These are phyloP conservation scores for Peronospora belbahrii DNA, from an alignment of 352 stramenopile genomes.

Conservation along the genomic window DNA sequence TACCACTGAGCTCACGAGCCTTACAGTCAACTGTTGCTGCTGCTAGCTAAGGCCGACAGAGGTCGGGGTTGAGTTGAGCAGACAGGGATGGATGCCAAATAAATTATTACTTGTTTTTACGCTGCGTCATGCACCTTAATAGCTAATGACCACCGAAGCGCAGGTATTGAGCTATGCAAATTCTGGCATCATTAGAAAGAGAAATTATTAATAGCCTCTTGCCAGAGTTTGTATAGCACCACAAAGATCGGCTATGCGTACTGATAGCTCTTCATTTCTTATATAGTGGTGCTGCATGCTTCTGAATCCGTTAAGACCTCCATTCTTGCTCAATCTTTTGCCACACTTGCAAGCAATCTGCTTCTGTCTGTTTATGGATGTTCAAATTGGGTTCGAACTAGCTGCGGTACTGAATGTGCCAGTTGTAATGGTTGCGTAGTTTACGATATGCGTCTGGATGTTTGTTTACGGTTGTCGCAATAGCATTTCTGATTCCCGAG, in stretches of 20 bases:
- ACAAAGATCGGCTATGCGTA: too few species aligned
- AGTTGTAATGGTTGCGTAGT: conserved; percentile 78
- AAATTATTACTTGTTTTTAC: conserved; percentile 33
- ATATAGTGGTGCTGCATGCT: too few species aligned
- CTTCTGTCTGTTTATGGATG: conserved; percentile 65
- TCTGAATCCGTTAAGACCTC: too few species aligned
- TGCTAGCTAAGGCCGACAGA: conserved; percentile 11
- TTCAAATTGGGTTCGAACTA: conserved; percentile 50
- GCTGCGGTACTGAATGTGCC: conserved; percentile 70
- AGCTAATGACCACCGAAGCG: not conserved
- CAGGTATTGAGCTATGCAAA: conserved; percentile 18
- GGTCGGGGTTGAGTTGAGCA: conserved; percentile 5
- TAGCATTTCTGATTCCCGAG: conserved; percentile 48
- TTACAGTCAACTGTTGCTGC: conserved; percentile 13
- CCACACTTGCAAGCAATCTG: conserved; percentile 65
- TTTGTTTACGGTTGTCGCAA: conserved; percentile 76
- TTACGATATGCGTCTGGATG: conserved; percentile 71
- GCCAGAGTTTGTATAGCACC: too few species aligned
- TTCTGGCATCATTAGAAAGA: conserved; percentile 34
- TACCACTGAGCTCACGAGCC: conserved; percentile 5
- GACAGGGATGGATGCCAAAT: conserved; percentile 21
- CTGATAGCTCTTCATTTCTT: too few species aligned
- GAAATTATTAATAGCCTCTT: too few species aligned
- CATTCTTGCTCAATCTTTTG: too few species aligned
- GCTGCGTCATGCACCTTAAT: conserved; percentile 7